Evolutionary conservation across 257 asterid genomes (phyloP), one percentile per base, ranked within the genome.

Genomic region (Linderniella brevidens): DNA sequence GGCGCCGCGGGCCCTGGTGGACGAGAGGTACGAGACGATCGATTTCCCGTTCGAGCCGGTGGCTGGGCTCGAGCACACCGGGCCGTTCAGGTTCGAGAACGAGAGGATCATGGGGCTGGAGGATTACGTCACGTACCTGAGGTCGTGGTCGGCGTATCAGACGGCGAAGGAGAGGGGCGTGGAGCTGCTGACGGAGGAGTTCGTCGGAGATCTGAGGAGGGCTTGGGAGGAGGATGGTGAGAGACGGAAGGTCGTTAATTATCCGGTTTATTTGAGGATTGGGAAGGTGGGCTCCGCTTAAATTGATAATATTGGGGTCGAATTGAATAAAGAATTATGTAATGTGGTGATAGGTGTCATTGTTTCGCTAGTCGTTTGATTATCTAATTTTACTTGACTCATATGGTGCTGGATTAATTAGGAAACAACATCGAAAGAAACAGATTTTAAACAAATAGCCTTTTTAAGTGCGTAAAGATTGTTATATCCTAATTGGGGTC

Each of bases 71-170:
- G 76, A 68, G 14, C 60, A 66, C 37, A 85, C 56, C 0, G 93
- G 96, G 1, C 93, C 96, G 0, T 53, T 73, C 20, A 62, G 78
- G 37, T 80, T 85, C 63, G 49, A 56, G 38, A 36, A 63, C 8
- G 76, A 75, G 75, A 67, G 54, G 35, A 15, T 52, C 67, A 75
- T 84, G 78, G 81, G 73, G 63, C 55, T 84, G 36, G 92, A 80
- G 53, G 69, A 54, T 6, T 71, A 13, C 38, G 63, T 80, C 8
- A 58, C 61, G 0, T 75, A 67, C 35, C 11, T 84, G 48, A 77
- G 61, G 74, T 77, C 95, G 15, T 75, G 84, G 92, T 84, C 93
- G 13, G 68, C 83, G 16, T 77, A 77, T 41, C 87, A 77, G 50
- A 68, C 69, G 48, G 95, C 95, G n/a, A 84, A 75, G 64, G 74